phyloP scores from a whole-genome alignment of 352 stramenopile genomes.

The Globisporangium heterothallicum region DNA sequence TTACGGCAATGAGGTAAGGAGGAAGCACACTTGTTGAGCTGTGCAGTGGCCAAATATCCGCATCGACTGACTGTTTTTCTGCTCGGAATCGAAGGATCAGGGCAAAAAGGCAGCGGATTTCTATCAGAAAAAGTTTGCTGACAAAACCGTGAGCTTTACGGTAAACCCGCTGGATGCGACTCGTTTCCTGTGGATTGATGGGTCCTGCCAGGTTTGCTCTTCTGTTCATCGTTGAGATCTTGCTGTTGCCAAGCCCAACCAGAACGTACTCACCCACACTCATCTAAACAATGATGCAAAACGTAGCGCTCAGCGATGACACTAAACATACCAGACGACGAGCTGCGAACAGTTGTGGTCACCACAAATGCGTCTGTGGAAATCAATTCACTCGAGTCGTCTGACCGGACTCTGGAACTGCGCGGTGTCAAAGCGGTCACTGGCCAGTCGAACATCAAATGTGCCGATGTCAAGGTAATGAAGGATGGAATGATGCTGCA shows the following conservation, averaged over 20 bases:
- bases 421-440: constrained; percentile 31
- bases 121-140: constrained; percentile 24
- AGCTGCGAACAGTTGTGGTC: constrained; percentile 23
- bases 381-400: constrained; percentile 25
- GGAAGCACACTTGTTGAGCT: neutral
- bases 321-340: constrained; percentile 27
- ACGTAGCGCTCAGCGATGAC: constrained; percentile 37
- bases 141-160: constrained; percentile 21
- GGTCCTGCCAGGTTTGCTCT: constrained; percentile 51
- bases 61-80: neutral
- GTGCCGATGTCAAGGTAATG: constrained; percentile 28
- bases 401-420: constrained; percentile 18
- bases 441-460: constrained; percentile 43
- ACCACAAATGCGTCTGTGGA: constrained; percentile 49
- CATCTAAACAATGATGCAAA: neutral
- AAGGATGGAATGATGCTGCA: constrained; percentile 27
- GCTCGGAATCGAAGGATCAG: constrained; percentile 12
- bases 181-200: constrained; percentile 62
- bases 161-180: constrained; percentile 28
- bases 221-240: neutral
- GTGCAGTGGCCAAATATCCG: neutral
- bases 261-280: neutral
- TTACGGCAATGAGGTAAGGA: constrained; percentile 38
- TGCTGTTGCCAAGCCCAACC: neutral
- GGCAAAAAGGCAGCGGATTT: constrained; percentile 21